Evolutionary conservation across 495 filamentous ascomycete species (phyloP).

Genomic region (Stereocaulon alpinum): DNA sequence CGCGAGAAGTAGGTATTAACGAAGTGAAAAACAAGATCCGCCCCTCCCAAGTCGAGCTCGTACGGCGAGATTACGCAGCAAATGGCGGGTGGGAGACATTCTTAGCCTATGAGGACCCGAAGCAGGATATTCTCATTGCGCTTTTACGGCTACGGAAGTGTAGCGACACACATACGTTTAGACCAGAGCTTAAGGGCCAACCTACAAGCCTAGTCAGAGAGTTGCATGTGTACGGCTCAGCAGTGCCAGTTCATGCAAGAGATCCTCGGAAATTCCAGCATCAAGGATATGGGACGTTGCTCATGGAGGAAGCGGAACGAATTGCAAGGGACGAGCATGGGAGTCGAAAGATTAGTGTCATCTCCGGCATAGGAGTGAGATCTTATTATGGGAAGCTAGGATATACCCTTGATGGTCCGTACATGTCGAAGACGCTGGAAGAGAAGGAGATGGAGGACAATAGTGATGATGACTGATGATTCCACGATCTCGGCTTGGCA

Average conservation of each 20-base stretch:
- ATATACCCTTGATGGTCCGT: conserved; percentile 83
- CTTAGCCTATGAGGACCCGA: conserved; percentile 93
- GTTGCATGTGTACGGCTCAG: conserved; percentile 91
- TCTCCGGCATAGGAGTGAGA: conserved; percentile 87
- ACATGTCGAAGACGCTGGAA: conserved; percentile 64
- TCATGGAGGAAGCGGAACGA: conserved; percentile 97
- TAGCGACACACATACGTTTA: conserved; percentile 78
- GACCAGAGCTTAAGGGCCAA: conserved; percentile 73
- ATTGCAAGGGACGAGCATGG: conserved; percentile 91
- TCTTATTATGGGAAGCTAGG: conserved; percentile 90
- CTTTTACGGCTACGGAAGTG: conserved; percentile 86
- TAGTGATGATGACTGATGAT: conserved; percentile 30
- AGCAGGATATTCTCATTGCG: conserved; percentile 94
- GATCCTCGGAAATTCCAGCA: conserved; percentile 97
- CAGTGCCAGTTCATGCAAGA: conserved; percentile 86
- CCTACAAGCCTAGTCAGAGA: conserved; percentile 88
- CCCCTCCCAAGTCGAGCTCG: conserved; percentile 89
- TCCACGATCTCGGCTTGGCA: not conserved
- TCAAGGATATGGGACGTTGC: conserved; percentile 86
- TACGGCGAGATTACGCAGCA: conserved; percentile 89
- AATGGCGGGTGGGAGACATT: conserved; percentile 99
- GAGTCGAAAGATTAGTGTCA: conserved; percentile 87
- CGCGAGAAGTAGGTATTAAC: conserved; percentile 94
- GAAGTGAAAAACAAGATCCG: conserved; percentile 98
- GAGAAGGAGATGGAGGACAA: conserved; percentile 33